Percentiles rank a stretch among this genome's conserved stretches.
Conservation (phyloP, 2,329 filamentous ascomycete species). For the Fusarium euwallaceae region DNA sequence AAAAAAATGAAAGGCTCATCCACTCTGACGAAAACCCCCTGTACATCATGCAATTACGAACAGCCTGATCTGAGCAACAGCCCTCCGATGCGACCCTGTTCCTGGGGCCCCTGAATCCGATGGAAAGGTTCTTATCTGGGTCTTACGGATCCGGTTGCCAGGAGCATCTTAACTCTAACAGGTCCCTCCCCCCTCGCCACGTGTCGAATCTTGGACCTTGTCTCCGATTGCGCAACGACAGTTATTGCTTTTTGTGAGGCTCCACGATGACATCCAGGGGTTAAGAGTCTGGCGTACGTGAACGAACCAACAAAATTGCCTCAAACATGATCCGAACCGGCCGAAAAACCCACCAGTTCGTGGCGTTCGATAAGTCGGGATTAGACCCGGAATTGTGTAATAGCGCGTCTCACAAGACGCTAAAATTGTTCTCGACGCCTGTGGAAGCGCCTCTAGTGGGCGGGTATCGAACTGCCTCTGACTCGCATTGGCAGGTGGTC, state of each 20-base stretch:
- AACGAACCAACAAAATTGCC: conserved; percentile 1
- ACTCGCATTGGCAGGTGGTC: conserved; percentile 8
- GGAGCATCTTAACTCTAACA: background rate
- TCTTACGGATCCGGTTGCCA: background rate
- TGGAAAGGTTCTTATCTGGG: background rate
- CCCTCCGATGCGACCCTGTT: background rate
- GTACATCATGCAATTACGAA: background rate
- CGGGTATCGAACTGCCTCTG: conserved; percentile 1
- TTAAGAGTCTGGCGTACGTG: background rate
- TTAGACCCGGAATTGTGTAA: background rate
- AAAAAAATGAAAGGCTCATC: background rate
- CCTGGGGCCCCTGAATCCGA: background rate
- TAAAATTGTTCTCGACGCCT: background rate
- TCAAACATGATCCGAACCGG: background rate
- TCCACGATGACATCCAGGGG: conserved; percentile 4
- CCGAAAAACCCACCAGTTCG: background rate
- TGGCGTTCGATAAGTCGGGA: background rate
- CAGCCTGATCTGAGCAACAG: background rate
- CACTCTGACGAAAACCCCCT: background rate
- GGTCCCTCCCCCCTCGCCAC: background rate
- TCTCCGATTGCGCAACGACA: background rate
- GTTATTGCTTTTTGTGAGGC: background rate
- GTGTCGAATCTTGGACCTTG: background rate
- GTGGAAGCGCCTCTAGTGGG: background rate
- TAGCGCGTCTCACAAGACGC: background rate